A percentile compares a stretch with the other conserved stretches of the same genome.
These are phyloP conservation scores for Schoenoplectus triqueter DNA, from an alignment of 202 grass and related monocot species.

Conservation along the genomic window DNA sequence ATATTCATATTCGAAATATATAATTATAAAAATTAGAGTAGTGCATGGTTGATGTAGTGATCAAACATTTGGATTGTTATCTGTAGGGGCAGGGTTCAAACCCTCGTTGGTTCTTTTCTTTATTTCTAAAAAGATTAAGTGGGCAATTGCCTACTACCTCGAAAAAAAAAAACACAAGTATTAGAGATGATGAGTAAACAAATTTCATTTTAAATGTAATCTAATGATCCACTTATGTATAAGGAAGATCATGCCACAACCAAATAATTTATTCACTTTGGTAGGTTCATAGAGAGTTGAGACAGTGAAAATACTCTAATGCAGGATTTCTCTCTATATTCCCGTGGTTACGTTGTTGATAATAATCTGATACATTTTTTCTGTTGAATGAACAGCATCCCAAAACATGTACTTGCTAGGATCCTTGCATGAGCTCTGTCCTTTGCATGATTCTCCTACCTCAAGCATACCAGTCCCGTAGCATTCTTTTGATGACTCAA, in stretches of 20 bases:
- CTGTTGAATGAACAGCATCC: constrained; percentile 74
- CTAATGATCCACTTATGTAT: neutral
- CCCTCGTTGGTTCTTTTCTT: too few species aligned
- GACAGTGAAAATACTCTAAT: constrained; percentile 24
- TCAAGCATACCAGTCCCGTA: constrained; percentile 66
- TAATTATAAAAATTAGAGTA: too few species aligned
- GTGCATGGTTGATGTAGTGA: too few species aligned
- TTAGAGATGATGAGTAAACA: too few species aligned
- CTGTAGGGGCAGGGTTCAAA: too few species aligned
- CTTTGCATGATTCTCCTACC: constrained; percentile 61
- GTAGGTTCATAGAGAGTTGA: neutral
- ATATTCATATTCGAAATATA: too few species aligned
- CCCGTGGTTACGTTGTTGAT: constrained; percentile 40
- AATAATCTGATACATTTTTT: constrained; percentile 58
- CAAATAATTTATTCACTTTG: neutral
- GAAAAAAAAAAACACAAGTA: too few species aligned
- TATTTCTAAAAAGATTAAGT: too few species aligned
- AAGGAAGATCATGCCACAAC: neutral
- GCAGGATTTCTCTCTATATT: constrained; percentile 41
- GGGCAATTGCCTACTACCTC: too few species aligned
- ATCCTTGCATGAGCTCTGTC: constrained; percentile 54
- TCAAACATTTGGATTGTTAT: too few species aligned
- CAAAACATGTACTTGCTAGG: constrained; percentile 69
- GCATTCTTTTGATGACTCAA: constrained; percentile 55
- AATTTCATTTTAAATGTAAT: neutral